Evolutionary conservation across 805 yeast genomes (phyloP), one percentile per base, ranked within the genome.

Genomic region (Spathaspora passalidarum): DNA sequence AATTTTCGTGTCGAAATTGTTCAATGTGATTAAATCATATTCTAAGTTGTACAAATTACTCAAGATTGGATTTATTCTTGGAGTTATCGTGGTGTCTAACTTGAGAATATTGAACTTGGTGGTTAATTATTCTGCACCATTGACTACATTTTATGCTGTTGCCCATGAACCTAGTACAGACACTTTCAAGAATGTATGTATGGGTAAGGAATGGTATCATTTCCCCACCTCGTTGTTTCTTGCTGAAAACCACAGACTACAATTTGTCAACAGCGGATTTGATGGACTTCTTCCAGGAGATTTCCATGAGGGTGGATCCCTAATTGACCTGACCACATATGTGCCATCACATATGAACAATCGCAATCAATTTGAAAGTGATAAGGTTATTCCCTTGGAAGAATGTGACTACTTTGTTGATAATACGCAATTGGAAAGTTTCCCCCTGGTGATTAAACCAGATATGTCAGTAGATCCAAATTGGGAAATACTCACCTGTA

Each of bases 201-300:
- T 86, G n/a, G 97, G 97, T 2, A 77, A 96, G 48, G 97, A 92
- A 66, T 91, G 97, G 97, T 89, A 88, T 58, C 86, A 92, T 59
- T 91, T 72, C 64, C 97, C 98, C 8, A 82, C 87, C 1, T 90
- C 97, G 0, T 87, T 90, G 60, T 88, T 91, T 59, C 67, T 92
- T 19, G 83, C 87, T 3, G 75, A 78, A 4, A 69, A 79, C 47
- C 75, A 75, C 55, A 68, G 96, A 52, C 67, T 89, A 19, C 71
- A 72, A 55, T 92, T 88, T 62, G 80, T 87, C 8, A 69, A 74
- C 46, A 82, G 89, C 46, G 94, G 92, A 1, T 92, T 91, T 64
- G 80, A 84, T 60, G 97, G 97, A 0, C 68, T 91, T 49, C 68
- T 92, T 29, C 98, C 98, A 0, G 96, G 95, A 2, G 94, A 88